These are phyloP conservation scores for Amoebophrya sp. DNA, from an alignment of 169 alveolate genomes.

Conservation along the genomic window DNA sequence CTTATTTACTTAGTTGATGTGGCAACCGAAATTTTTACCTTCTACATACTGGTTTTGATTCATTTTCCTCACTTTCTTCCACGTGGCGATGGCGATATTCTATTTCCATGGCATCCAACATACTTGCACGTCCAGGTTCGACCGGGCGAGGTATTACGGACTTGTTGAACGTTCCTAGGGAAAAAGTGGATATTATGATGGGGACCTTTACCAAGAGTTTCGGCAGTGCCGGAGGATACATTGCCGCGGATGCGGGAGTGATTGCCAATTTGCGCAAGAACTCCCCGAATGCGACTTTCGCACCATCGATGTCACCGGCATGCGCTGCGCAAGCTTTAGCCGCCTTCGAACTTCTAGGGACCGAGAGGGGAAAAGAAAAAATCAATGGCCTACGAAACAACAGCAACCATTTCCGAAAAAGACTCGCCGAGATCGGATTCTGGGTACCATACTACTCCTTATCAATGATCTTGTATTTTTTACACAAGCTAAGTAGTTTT, in stretches of 20 bases:
- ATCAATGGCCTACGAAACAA: slow-evolving; percentile 9
- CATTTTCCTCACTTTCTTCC: no score
- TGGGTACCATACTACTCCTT: no score
- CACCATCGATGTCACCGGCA: slow-evolving; percentile 29
- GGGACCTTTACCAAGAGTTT: slow-evolving; percentile 76
- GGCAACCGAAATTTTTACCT: no score
- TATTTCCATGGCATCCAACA: no score
- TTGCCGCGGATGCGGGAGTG: slow-evolving; percentile 55
- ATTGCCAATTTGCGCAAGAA: neutral
- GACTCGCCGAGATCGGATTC: slow-evolving; percentile 22
- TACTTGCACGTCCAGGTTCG: no score
- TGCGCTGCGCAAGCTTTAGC: slow-evolving; percentile 35
- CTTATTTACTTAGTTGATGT: no score
- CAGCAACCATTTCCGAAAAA: slow-evolving; percentile 28
- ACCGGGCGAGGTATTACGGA: slow-evolving; percentile 34
- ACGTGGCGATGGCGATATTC: no score
- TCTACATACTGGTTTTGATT: no score
- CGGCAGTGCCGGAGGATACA: slow-evolving; percentile 76
- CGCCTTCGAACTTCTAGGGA: slow-evolving; percentile 22
- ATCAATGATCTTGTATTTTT: no score
- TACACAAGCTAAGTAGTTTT: no score
- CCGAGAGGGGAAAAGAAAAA: slow-evolving; percentile 28
- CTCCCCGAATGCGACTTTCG: slow-evolving; percentile 7
- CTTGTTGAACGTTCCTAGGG: slow-evolving; percentile 58
- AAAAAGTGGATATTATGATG: slow-evolving; percentile 61